Base-by-base conservation (phyloP, 2,329 filamentous ascomycete species). In the Trichoderma brevicompactum region DNA sequence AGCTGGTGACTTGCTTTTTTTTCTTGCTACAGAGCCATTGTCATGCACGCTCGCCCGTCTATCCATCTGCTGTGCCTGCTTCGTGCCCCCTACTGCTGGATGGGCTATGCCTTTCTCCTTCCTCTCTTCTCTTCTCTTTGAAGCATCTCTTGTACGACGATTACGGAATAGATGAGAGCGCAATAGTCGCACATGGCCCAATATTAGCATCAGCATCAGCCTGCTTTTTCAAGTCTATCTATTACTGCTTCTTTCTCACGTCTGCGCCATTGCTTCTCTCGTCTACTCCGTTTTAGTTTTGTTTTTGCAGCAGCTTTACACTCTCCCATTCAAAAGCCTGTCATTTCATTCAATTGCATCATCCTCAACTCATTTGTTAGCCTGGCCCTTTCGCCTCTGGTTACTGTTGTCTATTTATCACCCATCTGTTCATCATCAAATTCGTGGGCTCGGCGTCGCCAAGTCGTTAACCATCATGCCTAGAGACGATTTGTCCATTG, bases 401-500 rank as follows among this genome's bases (percentile, higher is more conserved):
- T 36, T 28, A 19, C 34, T 54, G 49, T 17, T 38, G 40, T 49
- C 54, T 36, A 58, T 50, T 66, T 69, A 64, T 69, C 53, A 65
- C 5, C 23, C 23, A 28, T 68, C 66, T 65, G 61, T 69, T 65
- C 61, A 70, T 65, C 67, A 67, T 69, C 68, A 71, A 68, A 69
- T 69, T 67, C 65, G 68, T 66, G 67, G 67, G 63, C 70, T 70
- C 69, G 70, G 71, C 74, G 73, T 62, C 44, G 43, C 65, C 53
- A 59, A 52, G 52, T 65, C 61, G 78, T 87, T 87, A 85, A 87
- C 85, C 83, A 79, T 79, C 78, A 89, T 89, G 87, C 87, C 87
- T 81, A 89, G 87, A 87, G 87, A 89, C 87, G 87, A 89, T 76
- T 80, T 89, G 72, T 85, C 86, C 75, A 89, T 89, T 81, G 87